phyloP scores from a whole-genome alignment of 2,329 filamentous ascomycete species.

The Incumbomyces lentus region DNA sequence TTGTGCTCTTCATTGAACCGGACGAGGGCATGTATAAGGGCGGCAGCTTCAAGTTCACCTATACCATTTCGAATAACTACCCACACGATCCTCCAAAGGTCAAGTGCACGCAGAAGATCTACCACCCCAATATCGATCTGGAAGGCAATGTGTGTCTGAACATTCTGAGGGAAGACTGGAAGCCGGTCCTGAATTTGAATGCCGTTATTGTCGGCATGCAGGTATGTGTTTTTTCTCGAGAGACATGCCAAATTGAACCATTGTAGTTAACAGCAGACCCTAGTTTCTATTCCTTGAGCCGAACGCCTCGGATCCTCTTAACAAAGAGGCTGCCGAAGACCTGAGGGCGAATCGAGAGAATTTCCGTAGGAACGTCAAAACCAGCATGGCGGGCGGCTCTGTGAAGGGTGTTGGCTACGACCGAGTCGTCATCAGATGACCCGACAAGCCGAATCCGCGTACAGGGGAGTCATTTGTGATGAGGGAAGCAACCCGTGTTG shows the following conservation, averaged over 20 bases:
- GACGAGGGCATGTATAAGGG: constrained; percentile 69
- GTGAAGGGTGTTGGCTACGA: constrained; percentile 69
- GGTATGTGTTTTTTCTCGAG: constrained; percentile 38
- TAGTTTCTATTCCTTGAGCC: constrained; percentile 96
- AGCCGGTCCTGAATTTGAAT: constrained; percentile 92
- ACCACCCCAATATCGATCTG: constrained; percentile 96
- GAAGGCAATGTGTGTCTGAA: constrained; percentile 98
- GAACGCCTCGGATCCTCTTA: constrained; percentile 92
- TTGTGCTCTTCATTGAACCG: constrained; percentile 39
- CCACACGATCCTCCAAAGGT: constrained; percentile 97
- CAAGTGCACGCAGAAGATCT: constrained; percentile 94
- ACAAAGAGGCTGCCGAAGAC: constrained; percentile 95
- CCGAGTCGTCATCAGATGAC: constrained; percentile 51
- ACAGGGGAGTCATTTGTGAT: neutral
- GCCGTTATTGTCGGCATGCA: constrained; percentile 91
- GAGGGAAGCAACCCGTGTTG: neutral
- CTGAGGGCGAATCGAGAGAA: constrained; percentile 72
- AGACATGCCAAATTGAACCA: neutral
- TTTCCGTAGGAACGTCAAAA: constrained; percentile 84
- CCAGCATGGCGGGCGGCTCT: constrained; percentile 68
- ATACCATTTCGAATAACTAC: constrained; percentile 88
- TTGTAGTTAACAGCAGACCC: constrained; percentile 4
- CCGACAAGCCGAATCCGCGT: neutral
- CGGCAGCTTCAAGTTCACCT: constrained; percentile 79
- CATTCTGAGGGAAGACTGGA: constrained; percentile 96